Evolutionary conservation across 305 asterid species (phyloP).

Genomic region (Fraxinus nigra): DNA sequence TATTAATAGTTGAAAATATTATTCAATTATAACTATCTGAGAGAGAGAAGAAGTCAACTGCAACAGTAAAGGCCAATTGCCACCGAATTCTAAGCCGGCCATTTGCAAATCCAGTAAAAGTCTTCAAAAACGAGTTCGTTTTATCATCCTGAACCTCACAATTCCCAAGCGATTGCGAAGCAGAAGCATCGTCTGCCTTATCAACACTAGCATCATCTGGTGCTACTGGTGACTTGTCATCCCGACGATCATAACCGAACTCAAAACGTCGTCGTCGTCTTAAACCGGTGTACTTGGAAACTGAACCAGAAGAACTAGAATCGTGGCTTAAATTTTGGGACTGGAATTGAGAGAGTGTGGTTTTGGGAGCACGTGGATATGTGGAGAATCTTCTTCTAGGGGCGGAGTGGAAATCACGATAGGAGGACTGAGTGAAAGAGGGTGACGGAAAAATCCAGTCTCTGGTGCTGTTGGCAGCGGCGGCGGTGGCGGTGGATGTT

Average conservation of each 20-base stretch:
- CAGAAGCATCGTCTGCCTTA: conserved; percentile 21
- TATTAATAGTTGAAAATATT: not conserved
- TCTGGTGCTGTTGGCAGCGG: conserved; percentile 31
- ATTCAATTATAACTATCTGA: not conserved
- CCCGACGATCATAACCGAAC: conserved; percentile 17
- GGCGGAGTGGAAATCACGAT: conserved; percentile 32
- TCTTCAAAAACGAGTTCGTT: conserved; percentile 29
- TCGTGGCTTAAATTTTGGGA: conserved; percentile 7
- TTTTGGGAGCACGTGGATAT: conserved; percentile 25
- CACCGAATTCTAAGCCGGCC: conserved; percentile 42
- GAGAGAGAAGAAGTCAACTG: conserved; percentile 37
- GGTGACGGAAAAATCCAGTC: conserved; percentile 82
- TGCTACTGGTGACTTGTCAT: conserved; percentile 44
- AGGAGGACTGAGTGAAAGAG: conserved; percentile 50
- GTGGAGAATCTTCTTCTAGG: conserved; percentile 56
- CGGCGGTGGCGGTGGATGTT: conserved; percentile 26
- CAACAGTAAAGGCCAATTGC: conserved; percentile 45
- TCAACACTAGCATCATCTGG: conserved; percentile 24
- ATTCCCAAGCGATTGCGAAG: conserved; percentile 25
- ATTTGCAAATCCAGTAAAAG: conserved; percentile 30
- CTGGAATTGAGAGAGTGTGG: conserved; percentile 25
- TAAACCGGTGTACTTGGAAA: conserved; percentile 15
- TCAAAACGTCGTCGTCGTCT: conserved; percentile 44
- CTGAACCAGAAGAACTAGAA: conserved; percentile 17
- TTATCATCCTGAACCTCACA: conserved; percentile 24